Percentiles rank a stretch among this genome's conserved stretches.
Evolutionary conservation across 2,329 filamentous ascomycete genomes (phyloP).

Genomic region (Ciborinia camelliae): DNA sequence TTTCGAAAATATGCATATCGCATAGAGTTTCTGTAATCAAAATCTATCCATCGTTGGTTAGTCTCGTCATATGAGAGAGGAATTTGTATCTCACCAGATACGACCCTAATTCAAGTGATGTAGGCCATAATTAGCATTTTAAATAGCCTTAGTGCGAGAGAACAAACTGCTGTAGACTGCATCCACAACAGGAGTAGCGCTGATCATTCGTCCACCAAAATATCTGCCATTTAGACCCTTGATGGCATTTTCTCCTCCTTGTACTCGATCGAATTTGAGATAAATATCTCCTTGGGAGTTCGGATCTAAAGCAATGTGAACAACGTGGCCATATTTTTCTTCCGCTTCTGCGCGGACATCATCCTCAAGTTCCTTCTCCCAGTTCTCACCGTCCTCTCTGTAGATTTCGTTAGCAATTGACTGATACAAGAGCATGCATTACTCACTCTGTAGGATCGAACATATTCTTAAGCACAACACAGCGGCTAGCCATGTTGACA

Average conservation of each 20-base stretch:
- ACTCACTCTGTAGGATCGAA: conserved; percentile 90
- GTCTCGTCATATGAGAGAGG: not conserved
- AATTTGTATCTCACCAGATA: conserved; percentile 27
- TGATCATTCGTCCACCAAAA: conserved; percentile 91
- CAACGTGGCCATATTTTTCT: conserved; percentile 92
- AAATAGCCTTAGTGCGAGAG: conserved; percentile 79
- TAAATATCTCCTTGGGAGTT: conserved; percentile 96
- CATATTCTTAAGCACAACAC: conserved; percentile 92
- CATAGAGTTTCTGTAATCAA: conserved; percentile 19
- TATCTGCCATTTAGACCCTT: conserved; percentile 95
- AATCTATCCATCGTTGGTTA: conserved; percentile 17
- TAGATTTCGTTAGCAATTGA: conserved; percentile 38
- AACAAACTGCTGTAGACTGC: conserved; percentile 98
- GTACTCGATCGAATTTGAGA: conserved; percentile 94
- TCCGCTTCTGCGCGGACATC: conserved; percentile 93
- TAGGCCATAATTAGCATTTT: conserved; percentile 42
- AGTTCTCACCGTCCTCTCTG: conserved; percentile 81
- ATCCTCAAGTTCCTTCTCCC: conserved; percentile 91
- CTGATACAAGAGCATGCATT: too few relatives aligned
- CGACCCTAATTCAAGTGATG: conserved; percentile 30
- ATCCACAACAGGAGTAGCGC: conserved; percentile 93
- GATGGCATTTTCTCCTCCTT: conserved; percentile 95
- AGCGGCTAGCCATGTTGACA: conserved; percentile 88
- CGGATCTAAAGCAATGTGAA: conserved; percentile 92
- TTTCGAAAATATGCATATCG: conserved; percentile 8